phyloP scores from a whole-genome alignment of 805 yeast genomes.

The Lipomyces sp. region DNA sequence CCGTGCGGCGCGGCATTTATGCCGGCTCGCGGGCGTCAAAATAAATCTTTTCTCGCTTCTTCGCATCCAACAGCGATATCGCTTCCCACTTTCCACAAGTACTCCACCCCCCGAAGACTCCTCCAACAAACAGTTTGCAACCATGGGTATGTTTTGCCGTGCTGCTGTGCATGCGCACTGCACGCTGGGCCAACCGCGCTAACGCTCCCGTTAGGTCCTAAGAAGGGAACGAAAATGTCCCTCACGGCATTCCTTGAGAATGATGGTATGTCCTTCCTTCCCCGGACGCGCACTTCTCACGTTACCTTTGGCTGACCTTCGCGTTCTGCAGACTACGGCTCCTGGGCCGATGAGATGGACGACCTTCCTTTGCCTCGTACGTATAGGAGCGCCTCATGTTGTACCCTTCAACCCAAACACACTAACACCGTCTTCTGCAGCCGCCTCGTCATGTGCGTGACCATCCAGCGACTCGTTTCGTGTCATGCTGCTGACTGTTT shows the following conservation, averaged over 20 bases:
- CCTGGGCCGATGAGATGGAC: slow-evolving; percentile 32
- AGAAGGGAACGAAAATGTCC: slow-evolving; percentile 26
- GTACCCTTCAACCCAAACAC: neutral
- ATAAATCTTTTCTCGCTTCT: too few species aligned
- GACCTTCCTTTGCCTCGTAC: slow-evolving; percentile 27
- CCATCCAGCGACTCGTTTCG: too few species aligned
- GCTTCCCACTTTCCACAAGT: too few species aligned
- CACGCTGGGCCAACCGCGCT: neutral
- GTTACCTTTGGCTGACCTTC: neutral
- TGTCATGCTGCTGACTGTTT: neutral
- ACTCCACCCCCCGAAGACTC: too few species aligned
- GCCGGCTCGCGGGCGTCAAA: too few species aligned
- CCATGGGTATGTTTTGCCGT: slow-evolving; percentile 7
- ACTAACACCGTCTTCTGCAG: neutral
- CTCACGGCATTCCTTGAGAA: slow-evolving; percentile 24
- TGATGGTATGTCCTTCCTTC: slow-evolving; percentile 14
- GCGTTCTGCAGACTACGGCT: slow-evolving; percentile 12
- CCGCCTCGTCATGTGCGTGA: neutral
- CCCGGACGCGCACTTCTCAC: neutral
- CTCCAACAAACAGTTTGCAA: too few species aligned
- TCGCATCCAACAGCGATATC: too few species aligned
- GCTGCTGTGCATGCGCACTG: neutral
- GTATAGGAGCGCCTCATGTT: slow-evolving; percentile 1
- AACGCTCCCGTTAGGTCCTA: slow-evolving; percentile 2
- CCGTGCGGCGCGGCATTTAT: too few species aligned